Evolutionary conservation across 768 basidiomycete genomes (phyloP), one percentile per base, ranked within the genome.

Genomic region (Sporobolomyces phaffii): DNA sequence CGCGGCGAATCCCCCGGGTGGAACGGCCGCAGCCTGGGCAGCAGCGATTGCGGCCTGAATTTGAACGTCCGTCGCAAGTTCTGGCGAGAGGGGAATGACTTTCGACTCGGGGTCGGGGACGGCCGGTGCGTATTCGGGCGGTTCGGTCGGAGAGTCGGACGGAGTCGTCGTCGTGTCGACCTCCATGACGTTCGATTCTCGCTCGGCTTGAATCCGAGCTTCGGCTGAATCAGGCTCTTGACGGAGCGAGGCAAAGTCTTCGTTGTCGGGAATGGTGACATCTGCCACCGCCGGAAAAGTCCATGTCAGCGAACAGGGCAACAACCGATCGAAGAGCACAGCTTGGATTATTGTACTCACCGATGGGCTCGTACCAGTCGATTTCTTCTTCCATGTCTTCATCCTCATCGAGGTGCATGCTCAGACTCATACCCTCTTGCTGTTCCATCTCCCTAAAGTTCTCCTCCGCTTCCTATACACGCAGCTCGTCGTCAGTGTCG

Each of bases 361-460:
- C 36, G 60, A 62, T 11, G 2, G 69, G 69, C 33, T 41, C 24
- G 51, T 70, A 70, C 44, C 45, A 70, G 5, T 65, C 64, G 18
- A 65, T 49, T 5, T 62, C 61, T 41, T 65, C 64, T 22, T 63
- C 64, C 60, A 70, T 63, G 18, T 58, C 63, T 9, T 62, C 60
- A n/a, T 34, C 47, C 34, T 50, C 28, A 20, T 70, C 69, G 40
- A 65, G 28, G 48, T 70, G 69, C 69, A 59, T 38, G 14, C 15
- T 40, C 5, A 65, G 31, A 56, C 45, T 49, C 60, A 53, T 14
- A 2, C 64, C 69, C 45, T 70, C 69, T 33, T 65, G 64, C 56
- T 60, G 20, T 22, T 65, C 56, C 68, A 70, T 70, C 33, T 57
- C n/a, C n/a, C 41, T 26, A 4, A 51, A 43, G 60, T 57, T 50